Evolutionary conservation across 768 basidiomycete genomes (phyloP).

Genomic region (Rhizopogon vesiculosus): DNA sequence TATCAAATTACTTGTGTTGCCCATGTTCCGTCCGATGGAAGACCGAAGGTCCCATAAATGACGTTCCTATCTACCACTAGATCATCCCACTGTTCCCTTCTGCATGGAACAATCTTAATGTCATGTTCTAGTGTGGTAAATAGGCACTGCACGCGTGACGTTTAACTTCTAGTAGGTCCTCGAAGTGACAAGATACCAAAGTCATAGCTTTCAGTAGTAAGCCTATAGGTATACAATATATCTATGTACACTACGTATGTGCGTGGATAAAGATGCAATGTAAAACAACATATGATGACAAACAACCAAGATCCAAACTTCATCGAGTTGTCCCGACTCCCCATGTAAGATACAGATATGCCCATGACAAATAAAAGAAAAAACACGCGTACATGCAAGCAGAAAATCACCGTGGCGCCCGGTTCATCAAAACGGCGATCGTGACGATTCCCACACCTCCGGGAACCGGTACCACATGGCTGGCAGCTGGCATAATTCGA

Average conservation of each 20-base stretch:
- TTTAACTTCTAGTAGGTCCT: too few relatives aligned
- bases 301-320: background rate
- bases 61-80: too few relatives aligned
- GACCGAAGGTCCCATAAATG: too few relatives aligned
- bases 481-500: conserved; percentile 18
- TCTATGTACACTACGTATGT: conserved; percentile 1
- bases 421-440: conserved; percentile 15
- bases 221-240: conserved; percentile 1
- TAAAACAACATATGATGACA: background rate
- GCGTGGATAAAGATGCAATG: background rate
- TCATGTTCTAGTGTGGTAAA: too few relatives aligned
- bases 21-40: background rate
- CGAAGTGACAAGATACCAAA: background rate
- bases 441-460: conserved; percentile 28
- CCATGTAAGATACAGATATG: background rate
- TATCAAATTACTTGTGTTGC: background rate
- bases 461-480: conserved; percentile 29
- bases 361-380: background rate
- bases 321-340: background rate
- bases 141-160: too few relatives aligned
- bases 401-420: background rate
- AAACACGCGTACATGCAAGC: background rate
- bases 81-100: too few relatives aligned
- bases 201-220: background rate
- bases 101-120: too few relatives aligned